Base-by-base conservation (phyloP, 305 asterid genomes). In the Fraxinus paxiana region DNA sequence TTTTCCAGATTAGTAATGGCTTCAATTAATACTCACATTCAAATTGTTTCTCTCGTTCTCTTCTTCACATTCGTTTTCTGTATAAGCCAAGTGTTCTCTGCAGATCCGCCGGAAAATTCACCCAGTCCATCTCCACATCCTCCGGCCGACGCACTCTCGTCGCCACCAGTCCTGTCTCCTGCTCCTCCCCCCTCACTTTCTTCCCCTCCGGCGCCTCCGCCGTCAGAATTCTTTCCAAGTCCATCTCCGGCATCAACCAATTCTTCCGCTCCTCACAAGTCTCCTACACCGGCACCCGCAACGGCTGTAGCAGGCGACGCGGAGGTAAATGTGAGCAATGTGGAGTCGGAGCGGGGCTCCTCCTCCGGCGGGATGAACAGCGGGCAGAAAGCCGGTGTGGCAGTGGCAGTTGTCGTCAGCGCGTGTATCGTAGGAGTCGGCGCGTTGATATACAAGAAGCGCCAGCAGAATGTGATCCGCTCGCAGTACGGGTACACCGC, bases 381-480 rank as follows among this genome's bases (percentile, higher is more conserved):
- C 0, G 91, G 93, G 1, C 74, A 87, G 46, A 90, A 89, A 87
- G 91, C 89, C 6, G 97, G 97, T 8, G 77, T 92, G 7, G 88
- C 89, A 4, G 15, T 89, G 37, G 97, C 93, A 78, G 92, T 92
- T 0, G 63, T 91, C 1, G 88, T 85, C 0, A 88, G 82, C 1
- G 92, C 65, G 54, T 87, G 88, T 81, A 34, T 90, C 2, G 89
- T 86, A 0, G 91, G 85, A 1, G 3, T 87, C 1, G 95, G 85
- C 12, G 88, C 85, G 18, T n/a, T 84, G 87, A 86, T 92, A 65
- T 89, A 86, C 76, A 91, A 82, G 84, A 90, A 88, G 88, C 88
- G 97, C 59, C 87, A 85, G 90, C 87, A 82, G 84, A 92, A 90
- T 77, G 83, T 90, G 78, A 90, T 88, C 5, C 94, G 95, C 15